Conservation (phyloP, 257 asterid genomes). For the Solanum pennellii region DNA sequence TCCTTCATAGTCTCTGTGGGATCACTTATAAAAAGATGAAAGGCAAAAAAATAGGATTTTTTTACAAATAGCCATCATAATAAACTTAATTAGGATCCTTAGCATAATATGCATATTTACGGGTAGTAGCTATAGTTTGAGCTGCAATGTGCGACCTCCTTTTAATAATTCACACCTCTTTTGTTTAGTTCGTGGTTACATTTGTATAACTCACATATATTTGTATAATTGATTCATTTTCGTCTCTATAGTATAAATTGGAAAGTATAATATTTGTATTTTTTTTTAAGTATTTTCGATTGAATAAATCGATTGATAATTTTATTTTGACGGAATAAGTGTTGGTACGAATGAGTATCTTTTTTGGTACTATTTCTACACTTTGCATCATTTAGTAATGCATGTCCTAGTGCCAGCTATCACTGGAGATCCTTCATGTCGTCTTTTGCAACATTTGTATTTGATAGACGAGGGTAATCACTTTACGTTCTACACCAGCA, state of each 20-base stretch:
- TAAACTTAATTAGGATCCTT: neutral
- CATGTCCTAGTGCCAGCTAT: neutral
- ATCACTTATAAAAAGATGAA: neutral
- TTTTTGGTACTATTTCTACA: neutral
- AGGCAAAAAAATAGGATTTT: neutral
- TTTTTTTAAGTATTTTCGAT: no score
- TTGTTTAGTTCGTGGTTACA: no score
- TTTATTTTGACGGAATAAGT: neutral
- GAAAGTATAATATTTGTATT: neutral
- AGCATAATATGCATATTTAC: neutral
- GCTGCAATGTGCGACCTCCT: neutral
- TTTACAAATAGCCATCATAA: neutral
- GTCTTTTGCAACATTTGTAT: neutral
- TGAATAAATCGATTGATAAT: no score
- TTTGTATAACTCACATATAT: neutral
- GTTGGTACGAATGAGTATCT: no score
- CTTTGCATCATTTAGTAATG: neutral
- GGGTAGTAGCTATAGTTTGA: neutral
- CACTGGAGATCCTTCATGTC: neutral
- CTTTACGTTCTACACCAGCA: neutral
- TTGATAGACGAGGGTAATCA: neutral
- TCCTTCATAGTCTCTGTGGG: neutral
- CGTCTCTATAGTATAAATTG: neutral
- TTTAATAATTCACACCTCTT: neutral
- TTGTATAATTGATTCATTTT: no score